A percentile compares a stretch with the other conserved stretches of the same genome.
phyloP scores from a whole-genome alignment of 2,329 filamentous ascomycete genomes.

The Aureobasidium pullulans region DNA sequence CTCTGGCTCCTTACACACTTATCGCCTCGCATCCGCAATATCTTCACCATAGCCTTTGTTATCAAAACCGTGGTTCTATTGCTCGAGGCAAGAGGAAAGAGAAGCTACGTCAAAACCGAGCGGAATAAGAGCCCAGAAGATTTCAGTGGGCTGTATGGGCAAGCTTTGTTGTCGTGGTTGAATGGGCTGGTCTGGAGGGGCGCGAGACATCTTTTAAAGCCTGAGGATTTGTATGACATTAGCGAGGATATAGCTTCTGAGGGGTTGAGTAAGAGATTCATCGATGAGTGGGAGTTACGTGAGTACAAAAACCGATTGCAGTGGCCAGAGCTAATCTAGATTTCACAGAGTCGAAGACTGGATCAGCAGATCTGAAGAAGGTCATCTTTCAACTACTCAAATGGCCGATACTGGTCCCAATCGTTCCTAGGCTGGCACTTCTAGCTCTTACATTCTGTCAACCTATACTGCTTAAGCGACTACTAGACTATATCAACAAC shows the following conservation, averaged over 20 bases:
- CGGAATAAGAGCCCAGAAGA: constrained; percentile 12
- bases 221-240: constrained; percentile 10
- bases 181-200: constrained; percentile 12
- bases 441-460: constrained; percentile 14
- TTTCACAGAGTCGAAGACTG: not conserved
- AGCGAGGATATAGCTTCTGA: constrained; percentile 11
- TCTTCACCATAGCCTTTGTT: constrained; percentile 31
- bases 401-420: constrained; percentile 23
- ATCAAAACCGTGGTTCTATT: constrained; percentile 32
- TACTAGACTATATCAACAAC: constrained; percentile 6
- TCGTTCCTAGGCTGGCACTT: constrained; percentile 18
- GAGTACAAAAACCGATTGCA: not conserved
- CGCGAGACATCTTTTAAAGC: constrained; percentile 1
- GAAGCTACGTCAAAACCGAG: not conserved
- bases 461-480: constrained; percentile 7
- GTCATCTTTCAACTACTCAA: not conserved
- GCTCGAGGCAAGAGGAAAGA: constrained; percentile 32
- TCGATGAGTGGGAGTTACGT: not conserved
- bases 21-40: constrained; percentile 24
- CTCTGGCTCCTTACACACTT: constrained; percentile 26
- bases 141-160: constrained; percentile 11
- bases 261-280: not conserved
- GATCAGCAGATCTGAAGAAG: not conserved
- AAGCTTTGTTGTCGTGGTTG: constrained; percentile 14
- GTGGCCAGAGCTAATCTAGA: not conserved